Percentiles rank a stretch among this genome's conserved stretches.
Conservation (phyloP, 805 yeast genomes). For the Metschnikowia arizonensis region DNA sequence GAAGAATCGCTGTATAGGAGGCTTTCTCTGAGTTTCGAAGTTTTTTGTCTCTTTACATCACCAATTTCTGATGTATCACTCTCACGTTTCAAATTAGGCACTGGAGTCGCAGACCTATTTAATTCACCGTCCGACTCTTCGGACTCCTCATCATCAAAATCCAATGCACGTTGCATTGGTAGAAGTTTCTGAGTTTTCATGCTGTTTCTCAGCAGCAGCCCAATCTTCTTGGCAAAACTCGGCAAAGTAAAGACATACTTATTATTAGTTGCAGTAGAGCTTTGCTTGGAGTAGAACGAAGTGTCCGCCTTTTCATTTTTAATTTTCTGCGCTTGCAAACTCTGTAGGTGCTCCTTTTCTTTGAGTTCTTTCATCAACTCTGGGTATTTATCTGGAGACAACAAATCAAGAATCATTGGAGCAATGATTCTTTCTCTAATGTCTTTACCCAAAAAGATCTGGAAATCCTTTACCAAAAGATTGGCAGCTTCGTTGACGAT, state of each 20-base stretch:
- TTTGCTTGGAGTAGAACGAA: neutral
- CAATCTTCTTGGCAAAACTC: constrained; percentile 32
- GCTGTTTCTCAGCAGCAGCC: constrained; percentile 23
- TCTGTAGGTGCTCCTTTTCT: constrained; percentile 20
- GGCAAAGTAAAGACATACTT: constrained; percentile 24
- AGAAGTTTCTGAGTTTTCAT: constrained; percentile 28
- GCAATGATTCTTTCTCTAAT: constrained; percentile 70
- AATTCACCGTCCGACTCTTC: constrained; percentile 34
- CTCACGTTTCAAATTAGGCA: constrained; percentile 27
- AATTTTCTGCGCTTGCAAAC: constrained; percentile 14
- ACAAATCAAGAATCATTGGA: constrained; percentile 57
- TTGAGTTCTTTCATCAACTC: constrained; percentile 37
- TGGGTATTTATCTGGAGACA: constrained; percentile 59
- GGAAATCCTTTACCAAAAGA: constrained; percentile 59
- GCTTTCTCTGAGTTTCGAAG: constrained; percentile 23
- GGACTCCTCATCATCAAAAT: constrained; percentile 37
- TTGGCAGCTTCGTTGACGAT: constrained; percentile 57
- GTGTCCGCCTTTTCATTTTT: constrained; percentile 6
- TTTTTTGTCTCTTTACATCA: constrained; percentile 23
- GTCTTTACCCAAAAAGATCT: constrained; percentile 60
- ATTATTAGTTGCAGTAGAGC: constrained; percentile 4
- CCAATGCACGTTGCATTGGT: constrained; percentile 55
- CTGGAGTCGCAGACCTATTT: constrained; percentile 36
- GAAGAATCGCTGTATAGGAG: constrained; percentile 33
- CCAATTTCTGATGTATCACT: constrained; percentile 20